Evolutionary conservation across 139 green algal genomes (phyloP), one percentile per base, ranked within the genome.

Genomic region (Chlamydomonas incerta): DNA sequence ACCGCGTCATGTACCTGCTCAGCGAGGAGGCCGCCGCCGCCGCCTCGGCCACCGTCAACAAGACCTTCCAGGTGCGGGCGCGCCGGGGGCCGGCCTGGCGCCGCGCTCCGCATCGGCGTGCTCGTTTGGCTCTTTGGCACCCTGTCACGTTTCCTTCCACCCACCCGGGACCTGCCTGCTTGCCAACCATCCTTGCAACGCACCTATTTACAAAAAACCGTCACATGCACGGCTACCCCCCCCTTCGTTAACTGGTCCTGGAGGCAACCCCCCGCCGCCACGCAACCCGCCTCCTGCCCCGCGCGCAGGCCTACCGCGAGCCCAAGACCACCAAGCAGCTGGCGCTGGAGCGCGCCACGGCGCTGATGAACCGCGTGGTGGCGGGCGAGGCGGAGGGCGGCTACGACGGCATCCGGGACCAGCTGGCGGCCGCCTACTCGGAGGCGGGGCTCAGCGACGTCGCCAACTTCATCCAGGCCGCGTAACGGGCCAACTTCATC

Each of bases 401-500:
- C 14, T 92, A 90, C 46, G 86, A 90, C 52, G 31, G 2, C 46
- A 74, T 88, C 10, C 83, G 82, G 15, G 81, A 82, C n/a, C 63
- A 84, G 57, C 86, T 94, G 47, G 88, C 89, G 24, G 89, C 85
- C 29, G 79, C 81, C 0, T 94, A 94, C 80, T 14, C 4, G 34
- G 71, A 88, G 72, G 91, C 91, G 35, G 91, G 91, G 23, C 81
- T 92, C 18, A 83, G 18, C 11, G 89, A 92, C 68, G 88, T 92
- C 4, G 89, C 91, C 31, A 92, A 93, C 89, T 94, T 94, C 82
- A 94, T 94, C 83, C 62, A 62, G 35, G 77, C 77, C 13, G 77
- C 77, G 4, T 81, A 34, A 81, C 34, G 10, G 65, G 57, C 6
- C 21, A n/a, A n/a, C n/a, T n/a, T n/a, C n/a, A n/a, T n/a, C n/a